Evolutionary conservation across 1,284 basidiomycete genomes (phyloP).

Genomic region (Schizopora paradoxa): DNA sequence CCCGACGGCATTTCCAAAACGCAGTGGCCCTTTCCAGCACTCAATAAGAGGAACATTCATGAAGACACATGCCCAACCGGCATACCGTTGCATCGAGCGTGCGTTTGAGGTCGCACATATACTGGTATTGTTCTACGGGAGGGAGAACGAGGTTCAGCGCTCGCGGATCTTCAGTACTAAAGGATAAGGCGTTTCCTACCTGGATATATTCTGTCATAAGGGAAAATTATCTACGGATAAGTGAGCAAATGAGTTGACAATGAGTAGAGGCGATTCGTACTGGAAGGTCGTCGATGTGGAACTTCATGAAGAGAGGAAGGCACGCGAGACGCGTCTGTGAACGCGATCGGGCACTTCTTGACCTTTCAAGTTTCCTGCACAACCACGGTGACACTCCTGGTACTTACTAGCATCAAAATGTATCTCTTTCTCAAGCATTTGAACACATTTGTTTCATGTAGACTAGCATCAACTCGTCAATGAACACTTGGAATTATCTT

Average conservation of each 20-base stretch:
- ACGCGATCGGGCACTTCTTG: too few relatives aligned
- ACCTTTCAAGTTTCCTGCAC: too few relatives aligned
- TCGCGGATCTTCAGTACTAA: slow-evolving; percentile 10
- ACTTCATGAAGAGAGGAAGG: slow-evolving; percentile 66
- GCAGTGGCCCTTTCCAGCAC: slow-evolving; percentile 78
- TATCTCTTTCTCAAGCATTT: too few relatives aligned
- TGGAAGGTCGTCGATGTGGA: slow-evolving; percentile 91
- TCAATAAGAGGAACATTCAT: not conserved
- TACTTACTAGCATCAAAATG: too few relatives aligned
- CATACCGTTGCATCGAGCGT: slow-evolving; percentile 85
- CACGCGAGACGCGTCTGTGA: not conserved
- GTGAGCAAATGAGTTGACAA: slow-evolving; percentile 15
- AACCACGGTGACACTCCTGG: too few relatives aligned
- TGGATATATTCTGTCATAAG: slow-evolving; percentile 87
- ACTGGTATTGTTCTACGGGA: slow-evolving; percentile 87
- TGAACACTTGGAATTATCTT: too few relatives aligned
- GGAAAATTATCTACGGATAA: slow-evolving; percentile 92
- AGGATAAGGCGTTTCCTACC: slow-evolving; percentile 40
- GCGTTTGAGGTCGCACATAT: slow-evolving; percentile 98
- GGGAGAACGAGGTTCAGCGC: slow-evolving; percentile 8
- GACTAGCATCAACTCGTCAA: too few relatives aligned
- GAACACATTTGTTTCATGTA: too few relatives aligned
- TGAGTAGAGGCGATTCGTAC: slow-evolving; percentile 34
- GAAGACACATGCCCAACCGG: slow-evolving; percentile 14
- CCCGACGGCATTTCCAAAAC: slow-evolving; percentile 99